Percentiles rank a stretch among this genome's conserved stretches.
Conservation (phyloP, 148 eudicot genomes). For the Suaeda aralocaspica region DNA sequence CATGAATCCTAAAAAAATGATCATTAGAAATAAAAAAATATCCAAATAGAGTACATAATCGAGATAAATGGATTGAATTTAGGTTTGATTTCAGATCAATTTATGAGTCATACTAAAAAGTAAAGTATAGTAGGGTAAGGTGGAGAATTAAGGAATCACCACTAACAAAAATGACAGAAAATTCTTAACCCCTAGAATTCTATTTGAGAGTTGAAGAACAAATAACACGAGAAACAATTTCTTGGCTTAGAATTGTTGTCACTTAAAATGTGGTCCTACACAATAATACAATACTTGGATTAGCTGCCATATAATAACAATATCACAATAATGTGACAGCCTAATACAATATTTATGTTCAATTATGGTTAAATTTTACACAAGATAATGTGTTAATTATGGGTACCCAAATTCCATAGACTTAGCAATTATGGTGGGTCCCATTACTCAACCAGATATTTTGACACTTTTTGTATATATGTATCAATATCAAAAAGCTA, state of each 20-base stretch:
- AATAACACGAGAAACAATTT: background rate
- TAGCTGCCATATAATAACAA: background rate
- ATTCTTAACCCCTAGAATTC: background rate
- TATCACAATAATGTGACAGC: background rate
- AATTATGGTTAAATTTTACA: background rate
- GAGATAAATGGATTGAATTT: too few species aligned
- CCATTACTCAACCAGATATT: background rate
- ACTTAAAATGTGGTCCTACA: background rate
- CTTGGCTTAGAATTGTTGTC: slow-evolving; percentile 1
- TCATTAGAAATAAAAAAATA: too few species aligned
- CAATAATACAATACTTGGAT: background rate
- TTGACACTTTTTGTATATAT: background rate
- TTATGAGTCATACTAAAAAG: too few species aligned
- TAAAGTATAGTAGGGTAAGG: background rate
- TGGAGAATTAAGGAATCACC: background rate
- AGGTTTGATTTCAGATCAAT: too few species aligned
- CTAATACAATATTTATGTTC: background rate
- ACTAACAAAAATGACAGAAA: background rate
- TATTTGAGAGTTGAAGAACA: background rate
- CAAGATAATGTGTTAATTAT: background rate
- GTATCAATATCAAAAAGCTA: too few species aligned
- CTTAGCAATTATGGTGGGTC: background rate
- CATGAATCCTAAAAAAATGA: too few species aligned
- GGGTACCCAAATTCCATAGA: background rate
- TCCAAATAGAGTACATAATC: too few species aligned